phyloP scores from a whole-genome alignment of 495 filamentous ascomycete species.

The Acidomyces sp. region DNA sequence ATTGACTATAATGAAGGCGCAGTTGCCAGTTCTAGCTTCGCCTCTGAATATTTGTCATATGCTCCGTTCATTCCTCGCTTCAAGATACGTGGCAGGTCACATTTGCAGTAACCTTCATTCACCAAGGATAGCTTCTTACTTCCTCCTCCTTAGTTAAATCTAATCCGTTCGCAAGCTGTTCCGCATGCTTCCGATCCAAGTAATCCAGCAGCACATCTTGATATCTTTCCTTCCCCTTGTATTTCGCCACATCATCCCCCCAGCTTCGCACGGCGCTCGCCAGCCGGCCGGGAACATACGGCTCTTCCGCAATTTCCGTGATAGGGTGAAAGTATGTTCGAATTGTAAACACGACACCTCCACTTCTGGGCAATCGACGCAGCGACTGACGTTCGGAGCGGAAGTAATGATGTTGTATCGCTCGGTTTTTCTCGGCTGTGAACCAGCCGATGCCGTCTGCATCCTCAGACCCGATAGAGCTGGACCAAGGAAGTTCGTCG shows the following conservation, averaged over 20 bases:
- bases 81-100: no score
- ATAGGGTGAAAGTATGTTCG: conserved; percentile 33
- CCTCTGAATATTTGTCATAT: no score
- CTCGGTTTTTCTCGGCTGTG: conserved; percentile 63
- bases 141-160: conserved; percentile 28
- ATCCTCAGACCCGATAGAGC: conserved; percentile 66
- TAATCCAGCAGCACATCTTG: conserved; percentile 69
- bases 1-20: no score
- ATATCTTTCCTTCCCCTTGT: conserved; percentile 76
- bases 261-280: conserved; percentile 50
- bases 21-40: no score
- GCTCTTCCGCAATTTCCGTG: conserved; percentile 29
- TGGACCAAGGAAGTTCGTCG: conserved; percentile 38
- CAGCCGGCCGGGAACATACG: conserved; percentile 29
- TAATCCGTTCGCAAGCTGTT: conserved; percentile 54
- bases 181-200: conserved; percentile 63
- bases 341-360: conserved; percentile 48
- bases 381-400: conserved; percentile 69
- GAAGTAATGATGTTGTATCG: conserved; percentile 65
- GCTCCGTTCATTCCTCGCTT: no score
- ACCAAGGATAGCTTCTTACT: conserved; percentile 14
- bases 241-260: conserved; percentile 70
- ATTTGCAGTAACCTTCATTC: no score
- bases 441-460: conserved; percentile 51
- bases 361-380: conserved; percentile 55